A percentile compares a stretch with the other conserved stretches of the same genome.
Conservation (phyloP, 148 eudicot genomes). For the Nepenthes gracilis region DNA sequence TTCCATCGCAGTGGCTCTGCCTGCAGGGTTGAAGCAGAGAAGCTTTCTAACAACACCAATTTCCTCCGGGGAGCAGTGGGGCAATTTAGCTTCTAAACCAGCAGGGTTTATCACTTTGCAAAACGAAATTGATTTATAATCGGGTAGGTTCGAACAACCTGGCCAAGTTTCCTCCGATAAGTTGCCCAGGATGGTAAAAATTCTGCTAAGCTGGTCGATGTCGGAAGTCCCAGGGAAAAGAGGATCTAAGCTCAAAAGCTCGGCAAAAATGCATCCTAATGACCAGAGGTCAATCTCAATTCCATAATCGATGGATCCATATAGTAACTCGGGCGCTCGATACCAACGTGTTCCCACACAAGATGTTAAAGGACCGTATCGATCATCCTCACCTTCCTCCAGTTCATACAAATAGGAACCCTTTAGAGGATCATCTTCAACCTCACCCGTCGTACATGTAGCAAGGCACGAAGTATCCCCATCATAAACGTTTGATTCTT, state of each 20-base stretch:
- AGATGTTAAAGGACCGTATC: slow-evolving; percentile 52
- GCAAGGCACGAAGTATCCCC: slow-evolving; percentile 85
- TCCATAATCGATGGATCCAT: slow-evolving; percentile 77
- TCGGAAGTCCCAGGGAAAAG: slow-evolving; percentile 79
- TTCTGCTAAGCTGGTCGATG: slow-evolving; percentile 77
- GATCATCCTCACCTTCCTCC: slow-evolving; percentile 37
- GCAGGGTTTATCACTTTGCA: slow-evolving; percentile 45
- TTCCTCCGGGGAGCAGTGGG: slow-evolving; percentile 48
- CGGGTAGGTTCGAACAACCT: slow-evolving; percentile 72
- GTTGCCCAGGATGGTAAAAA: slow-evolving; percentile 63
- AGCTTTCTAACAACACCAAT: slow-evolving; percentile 58
- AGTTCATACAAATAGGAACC: slow-evolving; percentile 41
- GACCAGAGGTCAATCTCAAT: slow-evolving; percentile 86
- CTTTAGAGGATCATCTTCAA: slow-evolving; percentile 46
- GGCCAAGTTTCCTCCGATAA: slow-evolving; percentile 65
- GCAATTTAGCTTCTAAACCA: slow-evolving; percentile 58
- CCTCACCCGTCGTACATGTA: slow-evolving; percentile 65
- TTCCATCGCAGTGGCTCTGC: slow-evolving; percentile 87
- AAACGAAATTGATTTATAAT: slow-evolving; percentile 56
- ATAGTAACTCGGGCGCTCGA: slow-evolving; percentile 85
- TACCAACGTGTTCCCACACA: slow-evolving; percentile 97
- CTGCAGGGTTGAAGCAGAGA: slow-evolving; percentile 59
- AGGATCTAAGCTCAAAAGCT: slow-evolving; percentile 70
- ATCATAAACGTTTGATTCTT: slow-evolving; percentile 46
- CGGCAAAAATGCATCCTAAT: slow-evolving; percentile 82